These are phyloP conservation scores for Combretum micranthum DNA, from an alignment of 345 rosid genomes.

Conservation along the genomic window DNA sequence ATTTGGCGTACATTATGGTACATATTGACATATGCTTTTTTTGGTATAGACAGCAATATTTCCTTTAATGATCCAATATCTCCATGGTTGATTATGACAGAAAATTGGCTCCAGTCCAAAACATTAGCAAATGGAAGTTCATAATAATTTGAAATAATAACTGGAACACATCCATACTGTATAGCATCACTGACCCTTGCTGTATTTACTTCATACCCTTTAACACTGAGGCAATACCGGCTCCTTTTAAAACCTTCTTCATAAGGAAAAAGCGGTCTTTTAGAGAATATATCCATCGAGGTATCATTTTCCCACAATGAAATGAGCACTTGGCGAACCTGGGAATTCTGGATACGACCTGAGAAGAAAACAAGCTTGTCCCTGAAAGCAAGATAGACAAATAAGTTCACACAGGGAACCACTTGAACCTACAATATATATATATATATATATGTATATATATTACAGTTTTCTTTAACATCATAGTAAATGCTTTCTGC, in stretches of 20 bases:
- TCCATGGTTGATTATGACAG: conserved; percentile 22
- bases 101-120: conserved; percentile 40
- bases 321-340: conserved; percentile 24
- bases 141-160: conserved; percentile 33
- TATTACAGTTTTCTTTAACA: too few species aligned
- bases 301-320: conserved; percentile 26
- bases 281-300: conserved; percentile 21
- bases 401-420: background rate
- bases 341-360: conserved; percentile 32
- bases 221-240: conserved; percentile 38
- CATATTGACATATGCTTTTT: conserved; percentile 18
- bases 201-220: conserved; percentile 40
- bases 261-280: conserved; percentile 19
- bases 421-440: too few species aligned
- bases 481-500: too few species aligned
- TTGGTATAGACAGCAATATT: conserved; percentile 18
- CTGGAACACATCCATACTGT: conserved; percentile 34
- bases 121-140: conserved; percentile 39
- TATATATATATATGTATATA: too few species aligned
- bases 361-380: conserved; percentile 30
- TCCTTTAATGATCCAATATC: conserved; percentile 23
- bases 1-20: conserved; percentile 24
- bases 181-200: conserved; percentile 38
- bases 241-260: conserved; percentile 37
- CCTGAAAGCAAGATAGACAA: conserved; percentile 15